Conservation (phyloP, 1,284 basidiomycete genomes). For the Porodaedalea pini region DNA sequence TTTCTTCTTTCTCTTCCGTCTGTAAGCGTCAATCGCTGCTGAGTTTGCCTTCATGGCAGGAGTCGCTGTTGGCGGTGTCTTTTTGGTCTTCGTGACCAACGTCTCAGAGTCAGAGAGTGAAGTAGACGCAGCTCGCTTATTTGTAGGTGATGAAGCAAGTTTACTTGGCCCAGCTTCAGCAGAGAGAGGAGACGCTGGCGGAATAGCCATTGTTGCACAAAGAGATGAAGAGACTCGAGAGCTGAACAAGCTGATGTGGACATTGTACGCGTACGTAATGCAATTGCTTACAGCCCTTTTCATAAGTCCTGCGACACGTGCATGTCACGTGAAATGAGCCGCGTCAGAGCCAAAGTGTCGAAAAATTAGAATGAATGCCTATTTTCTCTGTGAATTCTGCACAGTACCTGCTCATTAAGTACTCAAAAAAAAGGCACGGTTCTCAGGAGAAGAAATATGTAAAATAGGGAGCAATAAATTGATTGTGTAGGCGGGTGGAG, state of each 20-base stretch:
- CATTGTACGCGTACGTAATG: not conserved
- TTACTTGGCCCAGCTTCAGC: constrained; percentile 5
- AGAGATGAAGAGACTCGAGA: not conserved
- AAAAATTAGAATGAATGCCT: too few species aligned
- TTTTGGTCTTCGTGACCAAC: not conserved
- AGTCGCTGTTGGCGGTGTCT: not conserved
- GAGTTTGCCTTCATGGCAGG: not conserved
- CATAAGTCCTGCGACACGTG: too few species aligned
- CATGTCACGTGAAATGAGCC: too few species aligned
- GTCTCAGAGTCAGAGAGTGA: constrained; percentile 14
- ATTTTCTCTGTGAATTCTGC: too few species aligned
- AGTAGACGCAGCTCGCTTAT: constrained; percentile 14
- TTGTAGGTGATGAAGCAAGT: not conserved
- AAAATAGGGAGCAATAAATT: too few species aligned
- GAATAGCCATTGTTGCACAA: not conserved
- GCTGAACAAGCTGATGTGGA: not conserved
- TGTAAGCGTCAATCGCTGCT: not conserved
- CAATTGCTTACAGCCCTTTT: not conserved
- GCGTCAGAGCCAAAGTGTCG: too few species aligned
- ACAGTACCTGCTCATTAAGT: too few species aligned
- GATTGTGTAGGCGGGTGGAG: too few species aligned
- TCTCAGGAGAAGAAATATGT: too few species aligned
- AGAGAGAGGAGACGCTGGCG: not conserved
- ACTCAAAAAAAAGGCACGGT: too few species aligned
- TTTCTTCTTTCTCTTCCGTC: constrained; percentile 10